Conservation (phyloP, 768 basidiomycete genomes). For the Hydnomerulius pinastri region DNA sequence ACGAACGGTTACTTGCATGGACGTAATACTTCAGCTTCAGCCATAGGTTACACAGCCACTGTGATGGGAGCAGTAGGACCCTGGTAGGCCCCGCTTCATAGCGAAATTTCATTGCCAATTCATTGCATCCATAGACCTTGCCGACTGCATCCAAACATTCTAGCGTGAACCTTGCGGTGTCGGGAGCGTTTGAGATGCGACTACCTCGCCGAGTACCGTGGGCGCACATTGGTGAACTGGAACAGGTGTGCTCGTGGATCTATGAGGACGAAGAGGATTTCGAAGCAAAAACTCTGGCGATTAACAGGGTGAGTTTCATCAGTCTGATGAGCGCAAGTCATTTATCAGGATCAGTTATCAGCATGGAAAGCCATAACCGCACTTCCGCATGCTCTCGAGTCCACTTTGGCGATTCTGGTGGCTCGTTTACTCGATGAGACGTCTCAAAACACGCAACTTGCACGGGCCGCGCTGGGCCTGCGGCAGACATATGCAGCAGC, state of each 20-base stretch:
- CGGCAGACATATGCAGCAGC: conserved; percentile 82
- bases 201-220: conserved; percentile 84
- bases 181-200: conserved; percentile 45
- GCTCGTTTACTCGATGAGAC: conserved; percentile 57
- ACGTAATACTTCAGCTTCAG: too few relatives aligned
- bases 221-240: conserved; percentile 67
- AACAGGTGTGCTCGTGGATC: conserved; percentile 76
- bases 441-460: conserved; percentile 15
- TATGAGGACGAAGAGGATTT: conserved; percentile 64
- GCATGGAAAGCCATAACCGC: conserved; percentile 77
- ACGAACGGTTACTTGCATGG: too few relatives aligned
- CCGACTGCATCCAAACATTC: neutral
- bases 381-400: conserved; percentile 83
- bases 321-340: neutral
- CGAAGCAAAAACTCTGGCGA: conserved; percentile 55
- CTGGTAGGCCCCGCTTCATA: too few relatives aligned
- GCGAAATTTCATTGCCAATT: too few relatives aligned
- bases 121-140: neutral
- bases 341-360: conserved; percentile 52
- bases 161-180: neutral
- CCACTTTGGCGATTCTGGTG: conserved; percentile 61
- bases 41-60: neutral
- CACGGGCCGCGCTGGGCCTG: conserved; percentile 46
- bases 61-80: neutral
- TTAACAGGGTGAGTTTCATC: conserved; percentile 57